Evolutionary conservation across 2,329 filamentous ascomycete species (phyloP).

Genomic region (Pyrenochaeta sp.): DNA sequence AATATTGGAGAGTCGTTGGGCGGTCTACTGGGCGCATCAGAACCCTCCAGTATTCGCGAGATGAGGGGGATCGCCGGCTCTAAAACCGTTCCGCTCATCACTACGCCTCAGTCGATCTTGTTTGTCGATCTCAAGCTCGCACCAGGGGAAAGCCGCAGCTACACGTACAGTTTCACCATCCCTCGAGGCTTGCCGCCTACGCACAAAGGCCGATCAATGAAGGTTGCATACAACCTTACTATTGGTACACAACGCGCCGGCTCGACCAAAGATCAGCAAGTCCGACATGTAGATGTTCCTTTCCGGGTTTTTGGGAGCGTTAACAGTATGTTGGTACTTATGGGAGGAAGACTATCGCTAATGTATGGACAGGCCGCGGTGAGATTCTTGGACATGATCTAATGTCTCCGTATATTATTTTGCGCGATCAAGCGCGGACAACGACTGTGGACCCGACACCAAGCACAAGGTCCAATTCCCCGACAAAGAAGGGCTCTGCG

Average conservation of each 20-base stretch:
- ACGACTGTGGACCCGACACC: constrained; percentile 41
- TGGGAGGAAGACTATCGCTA: constrained; percentile 15
- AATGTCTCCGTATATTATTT: constrained; percentile 90
- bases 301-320: constrained; percentile 95
- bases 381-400: constrained; percentile 92
- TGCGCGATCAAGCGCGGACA: constrained; percentile 79
- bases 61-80: constrained; percentile 90
- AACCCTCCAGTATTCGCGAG: constrained; percentile 92
- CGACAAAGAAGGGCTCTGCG: constrained; percentile 26
- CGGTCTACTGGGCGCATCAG: constrained; percentile 83
- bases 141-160: constrained; percentile 88
- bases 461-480: constrained; percentile 17
- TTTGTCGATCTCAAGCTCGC: constrained; percentile 91
- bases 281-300: constrained; percentile 90
- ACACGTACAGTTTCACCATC: constrained; percentile 84
- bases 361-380: constrained; percentile 65
- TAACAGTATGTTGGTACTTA: constrained; percentile 63
- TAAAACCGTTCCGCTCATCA: constrained; percentile 88
- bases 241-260: constrained; percentile 91
- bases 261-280: constrained; percentile 75
- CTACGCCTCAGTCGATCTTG: constrained; percentile 91
- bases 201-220: constrained; percentile 91
- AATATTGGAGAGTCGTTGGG: constrained; percentile 87
- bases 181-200: constrained; percentile 90
- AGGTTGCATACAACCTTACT: constrained; percentile 88